Percentiles rank a stretch among this genome's conserved stretches.
These are phyloP conservation scores for Termitomyces sp. DNA, from an alignment of 768 basidiomycete species.

Conservation along the genomic window DNA sequence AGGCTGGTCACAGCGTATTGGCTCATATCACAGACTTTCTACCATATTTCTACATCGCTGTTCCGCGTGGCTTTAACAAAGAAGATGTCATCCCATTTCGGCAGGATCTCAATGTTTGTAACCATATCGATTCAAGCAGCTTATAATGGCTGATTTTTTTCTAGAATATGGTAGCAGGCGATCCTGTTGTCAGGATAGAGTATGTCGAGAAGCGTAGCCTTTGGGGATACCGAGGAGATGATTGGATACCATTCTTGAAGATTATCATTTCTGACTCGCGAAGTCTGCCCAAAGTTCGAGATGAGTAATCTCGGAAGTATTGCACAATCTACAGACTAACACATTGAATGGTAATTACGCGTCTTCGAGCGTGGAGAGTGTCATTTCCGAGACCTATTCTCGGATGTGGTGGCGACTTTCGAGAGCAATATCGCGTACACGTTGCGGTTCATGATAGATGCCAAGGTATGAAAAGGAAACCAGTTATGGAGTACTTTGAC, in stretches of 20 bases:
- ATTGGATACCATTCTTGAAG: conserved; percentile 76
- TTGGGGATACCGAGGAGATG: conserved; percentile 88
- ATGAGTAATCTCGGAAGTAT: conserved; percentile 44
- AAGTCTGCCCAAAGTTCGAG: conserved; percentile 83
- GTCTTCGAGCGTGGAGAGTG: conserved; percentile 74
- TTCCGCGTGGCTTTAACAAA: conserved; percentile 75
- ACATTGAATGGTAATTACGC: conserved; percentile 32
- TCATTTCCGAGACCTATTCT: conserved; percentile 54
- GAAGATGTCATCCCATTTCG: conserved; percentile 63
- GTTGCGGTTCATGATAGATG: conserved; percentile 97
- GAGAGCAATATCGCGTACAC: conserved; percentile 94
- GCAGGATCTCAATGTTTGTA: conserved; percentile 68
- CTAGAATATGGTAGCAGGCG: conserved; percentile 26
- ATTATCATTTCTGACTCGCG: conserved; percentile 70
- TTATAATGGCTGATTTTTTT: neutral
- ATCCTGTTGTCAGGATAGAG: conserved; percentile 46
- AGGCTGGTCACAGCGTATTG: conserved; percentile 88
- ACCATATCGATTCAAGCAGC: neutral
- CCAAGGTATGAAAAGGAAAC: conserved; percentile 51
- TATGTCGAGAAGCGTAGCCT: conserved; percentile 64
- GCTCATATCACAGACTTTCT: conserved; percentile 76
- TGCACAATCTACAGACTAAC: conserved; percentile 1
- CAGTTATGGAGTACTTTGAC: neutral
- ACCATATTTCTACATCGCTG: conserved; percentile 91
- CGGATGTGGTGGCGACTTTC: conserved; percentile 57